These are phyloP conservation scores for Suhomyces taliae DNA, from an alignment of 1,139 yeast species.

Conservation along the genomic window DNA sequence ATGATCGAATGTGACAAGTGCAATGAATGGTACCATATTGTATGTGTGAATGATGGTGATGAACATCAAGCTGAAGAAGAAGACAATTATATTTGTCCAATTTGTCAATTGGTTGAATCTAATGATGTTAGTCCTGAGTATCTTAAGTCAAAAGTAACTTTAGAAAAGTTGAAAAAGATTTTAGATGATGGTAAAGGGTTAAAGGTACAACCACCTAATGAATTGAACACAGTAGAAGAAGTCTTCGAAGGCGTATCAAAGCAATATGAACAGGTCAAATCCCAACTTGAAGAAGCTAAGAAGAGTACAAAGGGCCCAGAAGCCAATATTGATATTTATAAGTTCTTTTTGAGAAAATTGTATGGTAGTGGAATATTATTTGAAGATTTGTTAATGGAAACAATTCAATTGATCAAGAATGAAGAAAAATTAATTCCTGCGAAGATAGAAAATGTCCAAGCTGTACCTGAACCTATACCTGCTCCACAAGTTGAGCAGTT, in stretches of 20 bases:
- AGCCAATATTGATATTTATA: slow-evolving; percentile 25
- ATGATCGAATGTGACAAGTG: slow-evolving; percentile 83
- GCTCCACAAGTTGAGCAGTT: too few relatives aligned
- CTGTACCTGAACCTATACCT: too few relatives aligned
- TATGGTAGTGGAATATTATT: slow-evolving; percentile 35
- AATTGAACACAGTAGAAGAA: slow-evolving; percentile 27
- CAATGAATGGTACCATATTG: slow-evolving; percentile 77
- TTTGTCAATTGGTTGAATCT: slow-evolving; percentile 48
- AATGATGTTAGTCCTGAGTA: slow-evolving; percentile 16
- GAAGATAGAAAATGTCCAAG: too few relatives aligned
- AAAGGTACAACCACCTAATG: slow-evolving; percentile 41
- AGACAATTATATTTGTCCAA: slow-evolving; percentile 60
- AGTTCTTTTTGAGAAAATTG: slow-evolving; percentile 32
- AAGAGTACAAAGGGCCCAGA: slow-evolving; percentile 9
- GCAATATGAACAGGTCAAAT: slow-evolving; percentile 10
- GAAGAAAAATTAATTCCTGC: not conserved
- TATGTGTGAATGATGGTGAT: slow-evolving; percentile 53
- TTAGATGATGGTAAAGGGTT: slow-evolving; percentile 34
- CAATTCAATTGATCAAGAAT: slow-evolving; percentile 20
- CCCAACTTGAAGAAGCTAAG: slow-evolving; percentile 17
- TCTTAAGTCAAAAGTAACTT: slow-evolving; percentile 23
- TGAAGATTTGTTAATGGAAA: slow-evolving; percentile 24
- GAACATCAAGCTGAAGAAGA: slow-evolving; percentile 31
- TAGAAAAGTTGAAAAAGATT: slow-evolving; percentile 17
- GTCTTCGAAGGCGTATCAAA: slow-evolving; percentile 23